Percentiles rank a stretch among this genome's conserved stretches.
Evolutionary conservation across 2,329 filamentous ascomycete species (phyloP).

Genomic region (Aspergillus brasiliensis): DNA sequence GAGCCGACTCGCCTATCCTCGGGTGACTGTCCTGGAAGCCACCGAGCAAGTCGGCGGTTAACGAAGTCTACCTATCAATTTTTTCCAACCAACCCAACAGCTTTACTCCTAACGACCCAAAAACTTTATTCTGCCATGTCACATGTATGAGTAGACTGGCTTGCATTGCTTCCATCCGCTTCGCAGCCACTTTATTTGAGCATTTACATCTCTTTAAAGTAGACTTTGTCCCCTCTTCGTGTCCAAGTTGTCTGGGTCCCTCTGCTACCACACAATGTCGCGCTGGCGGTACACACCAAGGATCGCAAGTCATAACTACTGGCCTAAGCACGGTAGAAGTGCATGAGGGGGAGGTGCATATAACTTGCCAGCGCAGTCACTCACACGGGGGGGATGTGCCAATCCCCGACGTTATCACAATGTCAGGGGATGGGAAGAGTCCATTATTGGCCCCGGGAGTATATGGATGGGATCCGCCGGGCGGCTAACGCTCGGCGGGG

Average conservation of each 20-base stretch:
- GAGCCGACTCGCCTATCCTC: not conserved
- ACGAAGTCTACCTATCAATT: not conserved
- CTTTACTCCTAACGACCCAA: too few species aligned
- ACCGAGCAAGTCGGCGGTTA: not conserved
- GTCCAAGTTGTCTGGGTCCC: not conserved
- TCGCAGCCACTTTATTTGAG: not conserved
- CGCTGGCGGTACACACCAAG: too few species aligned
- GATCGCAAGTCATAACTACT: not conserved
- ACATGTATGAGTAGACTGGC: not conserved
- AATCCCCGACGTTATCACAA: conserved; percentile 1
- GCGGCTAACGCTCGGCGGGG: conserved; percentile 14
- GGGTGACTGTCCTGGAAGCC: not conserved
- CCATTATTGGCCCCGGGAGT: conserved; percentile 6
- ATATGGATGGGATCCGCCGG: conserved; percentile 4
- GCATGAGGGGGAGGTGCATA: not conserved
- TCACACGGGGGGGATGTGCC: not conserved
- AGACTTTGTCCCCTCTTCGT: not conserved
- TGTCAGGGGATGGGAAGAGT: not conserved
- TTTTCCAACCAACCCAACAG: not conserved
- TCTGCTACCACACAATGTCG: not conserved
- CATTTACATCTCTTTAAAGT: not conserved
- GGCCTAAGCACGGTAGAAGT: not conserved
- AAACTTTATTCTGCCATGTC: not conserved
- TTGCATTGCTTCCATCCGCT: not conserved
- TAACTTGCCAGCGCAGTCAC: not conserved